Conservation (phyloP, 1,284 basidiomycete species). For the Puccinia polysora region DNA sequence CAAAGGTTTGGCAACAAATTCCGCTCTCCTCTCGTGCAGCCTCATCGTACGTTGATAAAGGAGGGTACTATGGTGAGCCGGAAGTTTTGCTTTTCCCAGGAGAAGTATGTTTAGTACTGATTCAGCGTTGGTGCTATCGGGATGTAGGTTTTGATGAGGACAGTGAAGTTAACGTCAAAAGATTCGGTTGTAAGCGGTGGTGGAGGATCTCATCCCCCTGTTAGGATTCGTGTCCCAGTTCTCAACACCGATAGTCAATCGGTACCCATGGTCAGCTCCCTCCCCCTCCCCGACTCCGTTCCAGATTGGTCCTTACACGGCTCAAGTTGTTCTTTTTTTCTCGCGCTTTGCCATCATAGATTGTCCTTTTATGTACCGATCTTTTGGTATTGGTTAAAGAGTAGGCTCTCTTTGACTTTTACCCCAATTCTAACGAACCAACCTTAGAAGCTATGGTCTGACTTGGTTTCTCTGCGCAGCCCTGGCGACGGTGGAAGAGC, state of each 20-base stretch:
- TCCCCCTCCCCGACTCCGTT: not conserved
- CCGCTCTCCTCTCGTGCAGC: conserved; percentile 92
- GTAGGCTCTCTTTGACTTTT: conserved; percentile 3
- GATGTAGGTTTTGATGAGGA: conserved; percentile 30
- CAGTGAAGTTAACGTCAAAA: conserved; percentile 28
- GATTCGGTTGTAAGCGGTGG: conserved; percentile 10
- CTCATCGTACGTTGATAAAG: conserved; percentile 69
- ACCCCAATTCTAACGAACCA: not conserved
- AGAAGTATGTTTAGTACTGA: not conserved
- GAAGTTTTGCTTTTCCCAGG: no score
- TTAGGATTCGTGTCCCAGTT: conserved; percentile 22
- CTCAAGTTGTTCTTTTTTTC: not conserved
- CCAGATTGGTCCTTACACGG: not conserved
- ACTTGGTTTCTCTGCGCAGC: not conserved
- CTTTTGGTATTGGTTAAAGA: conserved; percentile 41
- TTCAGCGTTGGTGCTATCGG: not conserved
- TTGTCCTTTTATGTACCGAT: conserved; percentile 39
- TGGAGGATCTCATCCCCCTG: not conserved
- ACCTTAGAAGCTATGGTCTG: not conserved
- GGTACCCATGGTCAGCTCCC: conserved; percentile 23
- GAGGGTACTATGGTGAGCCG: conserved; percentile 50
- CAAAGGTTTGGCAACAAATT: conserved; percentile 80
- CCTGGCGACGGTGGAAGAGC: conserved; percentile 37
- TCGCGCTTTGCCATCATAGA: conserved; percentile 5
- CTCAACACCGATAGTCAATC: conserved; percentile 37